A percentile compares a stretch with the other conserved stretches of the same genome.
Conservation (phyloP, 768 basidiomycete genomes). For the Lactifluus rugatus region DNA sequence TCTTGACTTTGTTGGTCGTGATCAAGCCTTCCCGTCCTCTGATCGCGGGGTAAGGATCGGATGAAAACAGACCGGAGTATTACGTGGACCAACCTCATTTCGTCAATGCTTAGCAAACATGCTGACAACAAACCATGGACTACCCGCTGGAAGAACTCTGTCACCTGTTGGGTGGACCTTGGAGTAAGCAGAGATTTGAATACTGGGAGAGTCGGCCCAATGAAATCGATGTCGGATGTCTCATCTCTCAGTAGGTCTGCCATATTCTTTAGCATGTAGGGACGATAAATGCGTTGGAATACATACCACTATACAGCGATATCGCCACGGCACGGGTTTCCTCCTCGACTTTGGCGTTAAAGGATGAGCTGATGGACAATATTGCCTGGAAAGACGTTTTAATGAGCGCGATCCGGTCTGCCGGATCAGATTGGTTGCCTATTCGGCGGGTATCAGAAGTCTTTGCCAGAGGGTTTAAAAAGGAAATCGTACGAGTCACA, state of each 20-base stretch:
- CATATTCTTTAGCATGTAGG: slow-evolving; percentile 9
- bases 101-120: slow-evolving; percentile 79
- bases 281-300: neutral
- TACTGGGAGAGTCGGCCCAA: slow-evolving; percentile 69
- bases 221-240: slow-evolving; percentile 64
- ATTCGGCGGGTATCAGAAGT: neutral
- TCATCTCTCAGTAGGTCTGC: slow-evolving; percentile 83
- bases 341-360: slow-evolving; percentile 49
- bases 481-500: slow-evolving; percentile 37
- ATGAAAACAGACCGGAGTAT: neutral
- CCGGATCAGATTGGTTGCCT: slow-evolving; percentile 38
- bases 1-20: slow-evolving; percentile 77
- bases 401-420: slow-evolving; percentile 57
- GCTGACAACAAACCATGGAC: slow-evolving; percentile 79
- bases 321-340: slow-evolving; percentile 74
- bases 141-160: slow-evolving; percentile 46
- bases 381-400: slow-evolving; percentile 54
- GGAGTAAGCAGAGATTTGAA: slow-evolving; percentile 66
- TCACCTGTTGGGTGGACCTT: slow-evolving; percentile 34
- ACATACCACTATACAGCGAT: slow-evolving; percentile 66
- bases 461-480: neutral
- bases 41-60: slow-evolving; percentile 1
- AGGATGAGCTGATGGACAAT: slow-evolving; percentile 44
- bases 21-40: slow-evolving; percentile 76
- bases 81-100: slow-evolving; percentile 64